These are phyloP conservation scores for Cryptococcus deneoformans DNA, from an alignment of 1,284 basidiomycete species.

Conservation along the genomic window DNA sequence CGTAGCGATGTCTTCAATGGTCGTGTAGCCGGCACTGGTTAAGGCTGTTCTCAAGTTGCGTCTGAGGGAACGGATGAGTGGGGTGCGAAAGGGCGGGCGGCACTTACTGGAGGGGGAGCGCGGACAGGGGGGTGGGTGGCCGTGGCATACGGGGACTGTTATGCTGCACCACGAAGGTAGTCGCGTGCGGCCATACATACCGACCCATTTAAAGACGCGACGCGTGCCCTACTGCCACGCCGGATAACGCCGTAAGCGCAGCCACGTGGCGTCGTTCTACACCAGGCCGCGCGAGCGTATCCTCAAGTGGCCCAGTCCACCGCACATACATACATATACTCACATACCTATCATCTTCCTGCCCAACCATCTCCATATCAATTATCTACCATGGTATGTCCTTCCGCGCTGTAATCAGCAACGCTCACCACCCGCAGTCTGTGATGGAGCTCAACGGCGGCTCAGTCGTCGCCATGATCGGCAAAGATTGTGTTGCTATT, in stretches of 20 bases:
- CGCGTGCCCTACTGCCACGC: background rate
- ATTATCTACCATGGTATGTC: background rate
- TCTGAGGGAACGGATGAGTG: slow-evolving; percentile 6
- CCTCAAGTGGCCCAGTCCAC: background rate
- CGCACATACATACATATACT: no score
- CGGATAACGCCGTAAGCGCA: background rate
- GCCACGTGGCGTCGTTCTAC: background rate
- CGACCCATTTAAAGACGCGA: background rate
- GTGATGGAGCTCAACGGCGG: slow-evolving; percentile 57
- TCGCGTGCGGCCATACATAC: background rate
- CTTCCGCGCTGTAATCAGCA: background rate
- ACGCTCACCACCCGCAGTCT: slow-evolving; percentile 21
- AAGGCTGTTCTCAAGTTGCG: slow-evolving; percentile 34
- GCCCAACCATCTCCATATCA: no score
- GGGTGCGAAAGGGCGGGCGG: background rate
- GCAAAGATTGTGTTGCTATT: slow-evolving; percentile 99
- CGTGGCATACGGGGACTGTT: background rate
- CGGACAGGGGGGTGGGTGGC: background rate
- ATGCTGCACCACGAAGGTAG: background rate
- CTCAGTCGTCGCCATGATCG: slow-evolving; percentile 98
- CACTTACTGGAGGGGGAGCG: background rate
- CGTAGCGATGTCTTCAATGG: slow-evolving; percentile 23
- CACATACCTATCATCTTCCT: background rate
- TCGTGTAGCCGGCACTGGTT: slow-evolving; percentile 36
- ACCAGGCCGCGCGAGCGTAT: background rate